Percentiles rank a stretch among this genome's conserved stretches.
Conservation (phyloP, 2,329 filamentous ascomycete genomes). For the Colletotrichum incanum region DNA sequence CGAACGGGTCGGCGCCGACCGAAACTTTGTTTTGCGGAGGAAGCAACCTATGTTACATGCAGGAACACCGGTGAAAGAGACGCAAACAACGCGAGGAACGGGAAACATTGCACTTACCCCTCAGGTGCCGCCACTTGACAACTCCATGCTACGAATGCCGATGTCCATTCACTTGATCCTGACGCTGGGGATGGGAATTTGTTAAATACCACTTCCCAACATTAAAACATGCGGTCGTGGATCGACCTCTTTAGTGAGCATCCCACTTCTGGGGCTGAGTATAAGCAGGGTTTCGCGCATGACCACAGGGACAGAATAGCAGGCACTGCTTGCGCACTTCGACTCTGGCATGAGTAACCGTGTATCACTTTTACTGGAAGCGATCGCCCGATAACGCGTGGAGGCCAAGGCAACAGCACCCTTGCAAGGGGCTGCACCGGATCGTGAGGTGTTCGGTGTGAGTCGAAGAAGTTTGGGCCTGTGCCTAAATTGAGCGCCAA, state of each 20-base stretch:
- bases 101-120: neutral
- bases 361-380: neutral
- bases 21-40: neutral
- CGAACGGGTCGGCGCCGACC: neutral
- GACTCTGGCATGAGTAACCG: neutral
- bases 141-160: neutral
- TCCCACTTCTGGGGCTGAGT: conserved; percentile 6
- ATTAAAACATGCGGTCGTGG: neutral
- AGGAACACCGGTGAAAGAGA: neutral
- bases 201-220: neutral
- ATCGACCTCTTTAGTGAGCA: neutral
- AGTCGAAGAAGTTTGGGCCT: neutral
- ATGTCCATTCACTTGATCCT: neutral
- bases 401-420: neutral
- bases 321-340: neutral
- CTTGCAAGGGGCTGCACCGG: neutral
- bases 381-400: neutral
- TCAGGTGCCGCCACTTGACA: neutral
- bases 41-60: neutral
- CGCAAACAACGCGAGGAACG: neutral
- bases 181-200: neutral
- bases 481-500: neutral
- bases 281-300: neutral
- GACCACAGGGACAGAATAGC: neutral
- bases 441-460: conserved; percentile 2